Conservation (phyloP, 805 yeast genomes). For the Zygosaccharomyces kombuchaensis region DNA sequence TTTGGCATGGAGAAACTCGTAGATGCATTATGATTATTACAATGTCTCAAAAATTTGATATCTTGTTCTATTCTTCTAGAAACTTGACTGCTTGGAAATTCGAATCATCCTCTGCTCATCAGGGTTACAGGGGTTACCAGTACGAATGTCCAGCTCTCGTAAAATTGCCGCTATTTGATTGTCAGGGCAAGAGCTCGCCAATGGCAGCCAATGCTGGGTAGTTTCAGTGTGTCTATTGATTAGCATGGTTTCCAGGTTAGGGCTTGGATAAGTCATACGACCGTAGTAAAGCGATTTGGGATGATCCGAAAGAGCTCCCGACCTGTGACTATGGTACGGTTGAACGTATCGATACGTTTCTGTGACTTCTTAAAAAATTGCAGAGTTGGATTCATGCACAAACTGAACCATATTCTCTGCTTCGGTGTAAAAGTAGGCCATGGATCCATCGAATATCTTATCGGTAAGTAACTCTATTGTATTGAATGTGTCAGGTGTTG, state of each 20-base stretch:
- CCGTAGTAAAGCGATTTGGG: slow-evolving; percentile 65
- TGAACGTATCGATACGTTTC: slow-evolving; percentile 62
- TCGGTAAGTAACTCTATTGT: slow-evolving; percentile 62
- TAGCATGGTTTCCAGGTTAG: slow-evolving; percentile 81
- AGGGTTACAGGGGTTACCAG: slow-evolving; percentile 36
- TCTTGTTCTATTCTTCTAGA: slow-evolving; percentile 29
- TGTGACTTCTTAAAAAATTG: slow-evolving; percentile 64
- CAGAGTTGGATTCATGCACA: slow-evolving; percentile 42
- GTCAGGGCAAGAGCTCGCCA: slow-evolving; percentile 4
- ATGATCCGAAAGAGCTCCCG: slow-evolving; percentile 2
- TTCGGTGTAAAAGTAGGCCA: slow-evolving; percentile 70
- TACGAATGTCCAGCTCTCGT: slow-evolving; percentile 42
- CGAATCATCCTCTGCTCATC: slow-evolving; percentile 27
- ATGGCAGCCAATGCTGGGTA: slow-evolving; percentile 53
- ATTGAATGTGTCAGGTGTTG: slow-evolving; percentile 66
- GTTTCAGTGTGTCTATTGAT: slow-evolving; percentile 55
- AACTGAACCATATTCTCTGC: slow-evolving; percentile 53
- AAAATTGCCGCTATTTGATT: slow-evolving; percentile 27
- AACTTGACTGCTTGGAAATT: slow-evolving; percentile 30
- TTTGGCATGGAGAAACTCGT: slow-evolving; percentile 32
- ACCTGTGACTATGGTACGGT: slow-evolving; percentile 35
- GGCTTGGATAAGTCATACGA: slow-evolving; percentile 81
- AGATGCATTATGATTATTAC: slow-evolving; percentile 35
- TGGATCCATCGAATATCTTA: slow-evolving; percentile 68
- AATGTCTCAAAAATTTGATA: slow-evolving; percentile 30